Conservation (phyloP, 2,329 filamentous ascomycete species). For the Camillea tinctor region DNA sequence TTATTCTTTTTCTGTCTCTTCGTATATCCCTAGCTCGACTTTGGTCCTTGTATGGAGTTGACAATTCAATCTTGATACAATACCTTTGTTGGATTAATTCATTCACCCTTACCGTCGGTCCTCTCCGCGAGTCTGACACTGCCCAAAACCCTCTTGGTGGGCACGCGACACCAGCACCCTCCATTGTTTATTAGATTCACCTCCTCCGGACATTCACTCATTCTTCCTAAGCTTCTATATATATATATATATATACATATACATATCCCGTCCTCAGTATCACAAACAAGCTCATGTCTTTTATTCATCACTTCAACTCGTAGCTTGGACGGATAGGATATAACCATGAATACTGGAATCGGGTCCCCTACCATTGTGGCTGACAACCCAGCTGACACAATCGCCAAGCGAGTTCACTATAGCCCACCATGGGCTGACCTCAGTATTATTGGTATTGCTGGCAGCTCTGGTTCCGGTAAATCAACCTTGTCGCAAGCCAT, state of each 20-base stretch:
- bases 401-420: slow-evolving; percentile 69
- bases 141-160: slow-evolving; percentile 15
- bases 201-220: background rate
- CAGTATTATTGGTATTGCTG: slow-evolving; percentile 94
- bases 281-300: slow-evolving; percentile 7
- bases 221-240: background rate
- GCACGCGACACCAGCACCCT: slow-evolving; percentile 12
- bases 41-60: background rate
- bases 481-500: slow-evolving; percentile 92
- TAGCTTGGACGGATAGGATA: slow-evolving; percentile 8
- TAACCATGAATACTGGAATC: slow-evolving; percentile 31
- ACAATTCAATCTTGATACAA: background rate
- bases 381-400: slow-evolving; percentile 39
- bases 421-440: slow-evolving; percentile 94
- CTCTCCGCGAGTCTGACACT: slow-evolving; percentile 9
- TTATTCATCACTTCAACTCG: slow-evolving; percentile 9
- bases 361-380: slow-evolving; percentile 27
- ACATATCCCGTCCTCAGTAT: background rate
- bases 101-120: background rate
- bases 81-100: background rate
- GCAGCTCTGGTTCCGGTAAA: slow-evolving; percentile 93
- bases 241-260: no score
- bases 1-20: background rate
- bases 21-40: background rate
- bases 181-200: background rate